Evolutionary conservation across 306 rosid genomes (phyloP).

Genomic region (Dryas octopetala): DNA sequence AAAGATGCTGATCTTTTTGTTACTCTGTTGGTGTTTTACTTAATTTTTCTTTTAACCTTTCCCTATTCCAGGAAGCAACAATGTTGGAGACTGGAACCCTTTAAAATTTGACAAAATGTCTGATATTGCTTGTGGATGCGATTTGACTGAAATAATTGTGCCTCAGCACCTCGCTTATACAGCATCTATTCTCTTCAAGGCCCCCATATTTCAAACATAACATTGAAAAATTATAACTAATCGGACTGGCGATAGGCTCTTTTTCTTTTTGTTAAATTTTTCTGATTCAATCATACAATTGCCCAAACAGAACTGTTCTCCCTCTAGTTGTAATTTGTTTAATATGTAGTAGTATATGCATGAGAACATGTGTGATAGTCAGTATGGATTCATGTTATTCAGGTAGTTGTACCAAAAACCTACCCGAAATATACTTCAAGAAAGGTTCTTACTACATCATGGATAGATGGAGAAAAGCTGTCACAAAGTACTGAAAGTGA

Average conservation of each 20-base stretch:
- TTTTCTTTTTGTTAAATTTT: background rate
- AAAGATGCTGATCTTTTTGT: too few relatives aligned
- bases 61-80: too few relatives aligned
- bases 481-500: constrained; percentile 96
- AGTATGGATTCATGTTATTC: constrained; percentile 36
- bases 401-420: constrained; percentile 95
- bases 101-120: too few relatives aligned
- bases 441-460: constrained; percentile 87
- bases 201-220: background rate
- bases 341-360: background rate
- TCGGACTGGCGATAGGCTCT: too few relatives aligned
- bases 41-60: too few relatives aligned
- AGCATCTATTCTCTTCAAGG: background rate
- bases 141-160: background rate
- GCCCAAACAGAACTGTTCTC: background rate
- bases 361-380: constrained; percentile 25
- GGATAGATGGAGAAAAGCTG: constrained; percentile 94
- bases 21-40: background rate
- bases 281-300: background rate
- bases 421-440: constrained; percentile 84
- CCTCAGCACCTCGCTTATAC: background rate
- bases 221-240: background rate
- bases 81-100: background rate
- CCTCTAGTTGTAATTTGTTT: background rate
- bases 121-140: background rate